Conservation (phyloP, 345 rosid genomes). For the Populus pruinosa region DNA sequence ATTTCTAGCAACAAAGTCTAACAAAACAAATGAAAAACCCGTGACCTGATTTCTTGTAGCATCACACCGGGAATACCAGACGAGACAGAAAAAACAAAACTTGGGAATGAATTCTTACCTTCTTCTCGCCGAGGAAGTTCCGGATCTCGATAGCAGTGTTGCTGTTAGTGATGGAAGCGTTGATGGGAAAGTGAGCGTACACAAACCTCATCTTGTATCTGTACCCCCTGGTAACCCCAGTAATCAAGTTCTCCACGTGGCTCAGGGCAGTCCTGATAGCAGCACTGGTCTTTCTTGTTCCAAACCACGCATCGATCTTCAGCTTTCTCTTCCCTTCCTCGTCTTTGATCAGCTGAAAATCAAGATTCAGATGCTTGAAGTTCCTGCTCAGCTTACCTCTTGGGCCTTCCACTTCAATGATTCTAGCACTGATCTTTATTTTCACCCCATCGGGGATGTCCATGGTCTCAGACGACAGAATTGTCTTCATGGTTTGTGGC, state of each 20-base stretch:
- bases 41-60: no score
- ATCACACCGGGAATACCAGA: no score
- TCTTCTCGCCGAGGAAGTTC: conserved; percentile 65
- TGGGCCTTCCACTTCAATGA: conserved; percentile 50
- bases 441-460: conserved; percentile 48
- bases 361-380: conserved; percentile 53
- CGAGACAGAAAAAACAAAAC: not conserved
- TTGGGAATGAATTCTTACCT: conserved; percentile 22
- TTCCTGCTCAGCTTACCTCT: conserved; percentile 40
- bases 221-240: conserved; percentile 70
- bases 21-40: no score
- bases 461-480: conserved; percentile 45
- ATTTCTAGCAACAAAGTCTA: no score
- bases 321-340: conserved; percentile 48
- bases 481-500: conserved; percentile 37
- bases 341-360: conserved; percentile 50
- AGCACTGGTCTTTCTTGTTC: conserved; percentile 55
- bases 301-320: conserved; percentile 63
- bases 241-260: conserved; percentile 63
- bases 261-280: conserved; percentile 64
- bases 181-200: conserved; percentile 82
- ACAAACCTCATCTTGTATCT: conserved; percentile 86
- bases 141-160: conserved; percentile 68
- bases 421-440: conserved; percentile 38
- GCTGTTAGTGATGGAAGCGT: conserved; percentile 54